Conservation (phyloP, 2,329 filamentous ascomycete species). For the Chrysosporium queenslandicum region DNA sequence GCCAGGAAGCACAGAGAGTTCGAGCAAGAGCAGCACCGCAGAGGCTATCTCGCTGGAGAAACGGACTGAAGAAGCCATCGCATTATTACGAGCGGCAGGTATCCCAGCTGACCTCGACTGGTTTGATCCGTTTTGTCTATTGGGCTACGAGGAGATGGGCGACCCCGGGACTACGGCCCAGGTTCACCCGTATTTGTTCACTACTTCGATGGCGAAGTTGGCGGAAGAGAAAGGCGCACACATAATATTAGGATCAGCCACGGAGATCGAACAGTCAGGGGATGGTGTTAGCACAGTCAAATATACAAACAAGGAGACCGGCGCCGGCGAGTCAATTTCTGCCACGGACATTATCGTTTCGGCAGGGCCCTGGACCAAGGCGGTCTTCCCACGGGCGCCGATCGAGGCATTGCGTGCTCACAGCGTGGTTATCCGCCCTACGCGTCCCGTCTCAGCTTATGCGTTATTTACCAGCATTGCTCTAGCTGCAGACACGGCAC, state of each 20-base stretch:
- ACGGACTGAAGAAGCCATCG: constrained; percentile 41
- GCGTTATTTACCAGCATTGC: constrained; percentile 69
- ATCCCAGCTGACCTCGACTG: constrained; percentile 75
- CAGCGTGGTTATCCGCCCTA: constrained; percentile 51
- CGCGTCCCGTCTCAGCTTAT: constrained; percentile 42
- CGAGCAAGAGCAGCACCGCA: constrained; percentile 23
- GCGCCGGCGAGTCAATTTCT: constrained; percentile 40
- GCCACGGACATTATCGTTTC: constrained; percentile 53
- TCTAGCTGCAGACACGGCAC: constrained; percentile 46
- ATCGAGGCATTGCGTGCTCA: constrained; percentile 54
- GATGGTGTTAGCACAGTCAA: constrained; percentile 52
- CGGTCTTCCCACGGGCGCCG: constrained; percentile 45
- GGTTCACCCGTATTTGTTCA: constrained; percentile 88
- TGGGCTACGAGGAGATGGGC: constrained; percentile 73
- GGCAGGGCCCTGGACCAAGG: constrained; percentile 53
- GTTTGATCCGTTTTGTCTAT: constrained; percentile 59
- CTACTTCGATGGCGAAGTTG: constrained; percentile 67
- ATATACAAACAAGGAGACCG: constrained; percentile 47
- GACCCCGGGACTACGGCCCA: constrained; percentile 73
- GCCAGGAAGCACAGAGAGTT: constrained; percentile 23
- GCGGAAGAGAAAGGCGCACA: constrained; percentile 60
- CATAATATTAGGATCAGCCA: constrained; percentile 60
- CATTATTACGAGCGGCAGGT: constrained; percentile 46
- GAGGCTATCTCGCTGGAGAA: constrained; percentile 18
- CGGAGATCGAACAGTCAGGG: constrained; percentile 49